phyloP scores from a whole-genome alignment of 495 filamentous ascomycete species.

The Penicillium steckii region DNA sequence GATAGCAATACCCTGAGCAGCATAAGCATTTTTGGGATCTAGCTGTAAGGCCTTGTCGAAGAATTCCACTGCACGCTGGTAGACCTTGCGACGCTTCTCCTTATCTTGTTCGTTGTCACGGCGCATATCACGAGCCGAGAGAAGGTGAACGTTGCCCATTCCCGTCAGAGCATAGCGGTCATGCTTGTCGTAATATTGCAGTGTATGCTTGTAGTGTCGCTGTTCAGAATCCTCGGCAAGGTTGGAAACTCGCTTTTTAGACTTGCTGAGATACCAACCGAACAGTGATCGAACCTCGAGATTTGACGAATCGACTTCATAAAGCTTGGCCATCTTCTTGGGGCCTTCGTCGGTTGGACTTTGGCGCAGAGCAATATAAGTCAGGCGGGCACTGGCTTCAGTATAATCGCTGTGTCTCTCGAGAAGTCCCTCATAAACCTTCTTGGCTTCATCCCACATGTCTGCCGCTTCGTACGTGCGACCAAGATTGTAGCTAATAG shows the following conservation, averaged over 20 bases:
- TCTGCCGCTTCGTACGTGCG: constrained; percentile 89
- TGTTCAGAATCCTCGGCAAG: constrained; percentile 88
- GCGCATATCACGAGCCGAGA: constrained; percentile 88
- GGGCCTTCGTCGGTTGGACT: constrained; percentile 82
- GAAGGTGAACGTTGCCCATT: constrained; percentile 92
- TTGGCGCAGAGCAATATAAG: constrained; percentile 85
- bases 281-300: constrained; percentile 89
- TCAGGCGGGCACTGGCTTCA: constrained; percentile 80
- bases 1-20: constrained; percentile 93
- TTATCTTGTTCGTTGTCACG: constrained; percentile 84
- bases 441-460: constrained; percentile 76
- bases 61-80: constrained; percentile 91
- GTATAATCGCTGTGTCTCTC: constrained; percentile 85
- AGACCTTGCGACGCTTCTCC: constrained; percentile 81
- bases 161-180: constrained; percentile 91
- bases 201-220: constrained; percentile 91
- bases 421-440: constrained; percentile 81
- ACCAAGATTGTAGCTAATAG: constrained; percentile 94
- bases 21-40: constrained; percentile 90
- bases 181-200: constrained; percentile 94
- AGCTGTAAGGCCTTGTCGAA: constrained; percentile 96
- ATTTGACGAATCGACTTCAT: constrained; percentile 73
- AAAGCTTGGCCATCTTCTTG: constrained; percentile 76
- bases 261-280: constrained; percentile 88
- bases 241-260: constrained; percentile 75